These are phyloP conservation scores for Nyctanthes arbortristis DNA, from an alignment of 257 asterid genomes.

Conservation along the genomic window DNA sequence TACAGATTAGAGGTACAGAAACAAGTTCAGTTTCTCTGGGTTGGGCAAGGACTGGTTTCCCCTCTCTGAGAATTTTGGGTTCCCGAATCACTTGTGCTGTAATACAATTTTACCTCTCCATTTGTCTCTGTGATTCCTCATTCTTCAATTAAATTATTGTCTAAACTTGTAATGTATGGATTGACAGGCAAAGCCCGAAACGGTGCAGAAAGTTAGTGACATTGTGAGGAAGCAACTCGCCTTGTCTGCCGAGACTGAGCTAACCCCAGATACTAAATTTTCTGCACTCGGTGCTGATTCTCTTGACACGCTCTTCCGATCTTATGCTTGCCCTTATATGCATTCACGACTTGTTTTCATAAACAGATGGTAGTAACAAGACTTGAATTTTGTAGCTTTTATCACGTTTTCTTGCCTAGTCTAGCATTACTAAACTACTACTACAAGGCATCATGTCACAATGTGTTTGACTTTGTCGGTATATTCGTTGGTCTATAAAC, in stretches of 20 bases:
- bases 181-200: conserved; percentile 61
- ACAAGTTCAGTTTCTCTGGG: conserved; percentile 39
- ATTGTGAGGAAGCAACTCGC: conserved; percentile 72
- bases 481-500: background rate
- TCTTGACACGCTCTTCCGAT: conserved; percentile 61
- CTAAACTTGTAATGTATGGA: background rate
- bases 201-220: conserved; percentile 65
- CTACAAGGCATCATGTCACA: too few relatives aligned
- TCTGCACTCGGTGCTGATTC: conserved; percentile 77
- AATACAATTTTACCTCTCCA: conserved; percentile 1
- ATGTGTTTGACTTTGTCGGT: background rate
- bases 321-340: background rate
- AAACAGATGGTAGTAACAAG: too few relatives aligned
- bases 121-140: background rate
- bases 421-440: too few relatives aligned
- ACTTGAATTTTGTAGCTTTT: too few relatives aligned
- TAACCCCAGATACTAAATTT: conserved; percentile 59
- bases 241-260: conserved; percentile 44
- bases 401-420: too few relatives aligned
- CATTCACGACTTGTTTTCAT: too few relatives aligned
- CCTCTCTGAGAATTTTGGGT: conserved; percentile 42
- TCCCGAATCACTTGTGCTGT: conserved; percentile 54
- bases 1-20: conserved; percentile 38
- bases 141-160: background rate
- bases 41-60: conserved; percentile 39